These are phyloP conservation scores for Closterium sp. DNA, from an alignment of 139 green algal genomes.

Conservation along the genomic window DNA sequence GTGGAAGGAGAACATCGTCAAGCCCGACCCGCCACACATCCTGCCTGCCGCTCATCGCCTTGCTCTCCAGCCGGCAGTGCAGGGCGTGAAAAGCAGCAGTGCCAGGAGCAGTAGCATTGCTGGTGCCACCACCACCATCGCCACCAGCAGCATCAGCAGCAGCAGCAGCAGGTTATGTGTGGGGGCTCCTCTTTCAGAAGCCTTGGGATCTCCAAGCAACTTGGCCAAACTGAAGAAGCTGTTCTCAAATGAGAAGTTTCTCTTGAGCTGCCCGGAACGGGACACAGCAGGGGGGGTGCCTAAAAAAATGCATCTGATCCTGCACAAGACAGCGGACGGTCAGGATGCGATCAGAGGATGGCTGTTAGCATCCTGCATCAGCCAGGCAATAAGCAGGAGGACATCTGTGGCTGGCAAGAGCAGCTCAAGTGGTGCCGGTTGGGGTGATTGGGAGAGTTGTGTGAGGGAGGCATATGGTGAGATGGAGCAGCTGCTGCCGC, in stretches of 20 bases:
- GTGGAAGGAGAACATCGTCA: not conserved
- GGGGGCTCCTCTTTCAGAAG: slow-evolving; percentile 4
- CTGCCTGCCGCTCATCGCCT: not conserved
- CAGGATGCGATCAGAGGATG: slow-evolving; percentile 40
- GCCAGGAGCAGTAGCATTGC: not conserved
- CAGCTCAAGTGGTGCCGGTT: not conserved
- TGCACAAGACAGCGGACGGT: slow-evolving; percentile 36
- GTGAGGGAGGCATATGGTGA: slow-evolving; percentile 21
- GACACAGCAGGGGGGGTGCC: not conserved
- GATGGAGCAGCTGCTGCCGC: slow-evolving; percentile 31
- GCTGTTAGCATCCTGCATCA: slow-evolving; percentile 32
- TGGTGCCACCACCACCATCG: not conserved
- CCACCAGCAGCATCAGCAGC: not conserved
- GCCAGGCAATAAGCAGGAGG: slow-evolving; percentile 10
- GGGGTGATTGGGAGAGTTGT: not conserved
- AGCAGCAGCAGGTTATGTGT: slow-evolving; percentile 19
- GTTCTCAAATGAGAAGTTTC: slow-evolving; percentile 34
- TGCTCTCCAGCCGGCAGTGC: not conserved
- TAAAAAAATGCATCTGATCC: slow-evolving; percentile 29
- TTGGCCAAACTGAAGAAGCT: not conserved
- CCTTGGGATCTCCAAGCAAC: slow-evolving; percentile 5
- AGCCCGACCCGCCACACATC: not conserved
- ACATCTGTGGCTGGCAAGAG: not conserved
- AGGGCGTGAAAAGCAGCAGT: not conserved
- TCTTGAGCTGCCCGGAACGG: slow-evolving; percentile 7